Percentiles rank a stretch among this genome's conserved stretches.
These are phyloP conservation scores for Colletotrichum falcatum DNA, from an alignment of 2,329 filamentous ascomycete genomes.

Conservation along the genomic window DNA sequence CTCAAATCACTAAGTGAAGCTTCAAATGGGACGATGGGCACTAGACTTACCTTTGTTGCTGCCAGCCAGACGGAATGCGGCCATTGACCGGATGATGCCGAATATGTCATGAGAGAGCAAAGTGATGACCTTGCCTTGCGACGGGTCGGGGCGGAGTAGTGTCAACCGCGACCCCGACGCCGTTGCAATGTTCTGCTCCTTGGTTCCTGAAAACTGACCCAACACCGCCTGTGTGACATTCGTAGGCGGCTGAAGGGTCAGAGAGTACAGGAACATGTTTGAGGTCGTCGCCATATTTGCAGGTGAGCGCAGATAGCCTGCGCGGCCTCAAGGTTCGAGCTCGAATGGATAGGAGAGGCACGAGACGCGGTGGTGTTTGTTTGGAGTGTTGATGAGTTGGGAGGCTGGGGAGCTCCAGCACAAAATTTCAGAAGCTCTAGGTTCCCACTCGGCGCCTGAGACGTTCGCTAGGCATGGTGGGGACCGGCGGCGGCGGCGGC, in stretches of 20 bases:
- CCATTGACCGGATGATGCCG: slow-evolving; percentile 91
- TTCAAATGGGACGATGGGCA: slow-evolving; percentile 51
- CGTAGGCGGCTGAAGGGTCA: slow-evolving; percentile 94
- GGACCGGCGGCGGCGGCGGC: slow-evolving; percentile 13
- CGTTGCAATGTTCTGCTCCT: slow-evolving; percentile 97
- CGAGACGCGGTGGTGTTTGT: slow-evolving; percentile 35
- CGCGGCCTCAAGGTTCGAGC: slow-evolving; percentile 54
- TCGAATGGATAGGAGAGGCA: slow-evolving; percentile 30
- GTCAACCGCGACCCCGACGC: slow-evolving; percentile 91
- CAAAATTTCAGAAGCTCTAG: slow-evolving; percentile 41
- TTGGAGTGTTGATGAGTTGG: slow-evolving; percentile 31
- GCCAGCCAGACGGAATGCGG: slow-evolving; percentile 90
- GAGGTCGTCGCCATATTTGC: slow-evolving; percentile 93
- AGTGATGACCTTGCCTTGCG: slow-evolving; percentile 86
- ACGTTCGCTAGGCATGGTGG: slow-evolving; percentile 8
- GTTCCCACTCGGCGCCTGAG: slow-evolving; percentile 33
- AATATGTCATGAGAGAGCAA: slow-evolving; percentile 94
- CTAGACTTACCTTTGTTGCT: slow-evolving; percentile 90
- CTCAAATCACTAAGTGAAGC: slow-evolving; percentile 76
- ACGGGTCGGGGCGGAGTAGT: slow-evolving; percentile 86
- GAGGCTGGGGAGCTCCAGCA: slow-evolving; percentile 39
- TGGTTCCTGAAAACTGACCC: slow-evolving; percentile 95
- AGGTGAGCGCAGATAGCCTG: slow-evolving; percentile 63
- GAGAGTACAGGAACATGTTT: slow-evolving; percentile 97
- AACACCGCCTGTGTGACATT: slow-evolving; percentile 91